Evolutionary conservation across 106 monocot species (phyloP).

Genomic region (Xerophyta viscosa): DNA sequence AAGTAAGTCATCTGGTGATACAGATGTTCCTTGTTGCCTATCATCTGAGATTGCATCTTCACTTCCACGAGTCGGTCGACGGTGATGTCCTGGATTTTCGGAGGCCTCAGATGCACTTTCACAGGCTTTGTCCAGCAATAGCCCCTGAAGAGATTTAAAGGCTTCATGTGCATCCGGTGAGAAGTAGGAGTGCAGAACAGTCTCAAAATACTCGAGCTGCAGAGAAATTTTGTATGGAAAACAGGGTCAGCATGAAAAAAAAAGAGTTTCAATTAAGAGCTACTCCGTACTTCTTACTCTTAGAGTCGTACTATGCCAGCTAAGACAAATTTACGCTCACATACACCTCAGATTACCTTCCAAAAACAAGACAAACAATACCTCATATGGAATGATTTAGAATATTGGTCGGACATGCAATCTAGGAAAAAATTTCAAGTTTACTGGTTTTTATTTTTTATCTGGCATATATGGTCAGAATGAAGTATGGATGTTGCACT

Average conservation of each 20-base stretch:
- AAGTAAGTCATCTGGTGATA: conserved; percentile 91
- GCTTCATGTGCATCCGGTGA: conserved; percentile 73
- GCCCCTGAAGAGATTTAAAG: conserved; percentile 72
- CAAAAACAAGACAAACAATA: too few species aligned
- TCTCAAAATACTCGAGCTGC: conserved; percentile 98
- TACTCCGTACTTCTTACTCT: too few species aligned
- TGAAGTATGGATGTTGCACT: too few species aligned
- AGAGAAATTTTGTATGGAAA: not conserved
- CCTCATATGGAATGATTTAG: too few species aligned
- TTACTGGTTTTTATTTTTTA: too few species aligned
- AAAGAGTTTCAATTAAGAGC: too few species aligned
- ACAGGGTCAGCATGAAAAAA: conserved; percentile 91
- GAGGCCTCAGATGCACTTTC: conserved; percentile 51
- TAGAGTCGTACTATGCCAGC: too few species aligned
- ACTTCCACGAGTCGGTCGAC: conserved; percentile 84
- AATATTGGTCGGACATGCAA: too few species aligned
- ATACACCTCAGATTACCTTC: too few species aligned
- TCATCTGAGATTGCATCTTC: conserved; percentile 89
- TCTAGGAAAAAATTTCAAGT: too few species aligned
- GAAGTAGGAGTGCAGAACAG: conserved; percentile 70
- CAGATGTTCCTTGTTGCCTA: conserved; percentile 34
- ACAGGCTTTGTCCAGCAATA: conserved; percentile 73
- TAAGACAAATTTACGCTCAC: conserved; percentile 46
- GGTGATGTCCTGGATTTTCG: conserved; percentile 78
- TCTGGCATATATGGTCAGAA: too few species aligned